These are phyloP conservation scores for Mycena metata DNA, from an alignment of 768 basidiomycete species.

Conservation along the genomic window DNA sequence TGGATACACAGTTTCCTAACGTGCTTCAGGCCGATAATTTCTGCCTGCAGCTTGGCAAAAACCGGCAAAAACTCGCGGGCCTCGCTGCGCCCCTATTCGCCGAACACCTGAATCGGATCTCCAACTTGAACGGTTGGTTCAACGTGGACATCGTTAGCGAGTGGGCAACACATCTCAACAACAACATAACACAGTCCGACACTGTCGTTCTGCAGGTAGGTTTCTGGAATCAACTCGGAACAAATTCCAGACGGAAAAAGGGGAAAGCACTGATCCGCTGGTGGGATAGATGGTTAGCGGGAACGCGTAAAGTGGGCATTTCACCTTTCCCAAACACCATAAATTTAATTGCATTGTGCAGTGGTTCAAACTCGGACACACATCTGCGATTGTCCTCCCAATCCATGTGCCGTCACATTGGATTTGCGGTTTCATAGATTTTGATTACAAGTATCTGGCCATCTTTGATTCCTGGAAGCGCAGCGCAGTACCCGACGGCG, in stretches of 20 bases:
- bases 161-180: constrained; percentile 2
- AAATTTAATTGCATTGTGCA: background rate
- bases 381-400: background rate
- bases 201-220: background rate
- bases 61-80: background rate
- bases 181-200: background rate
- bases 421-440: constrained; percentile 17
- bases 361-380: constrained; percentile 13
- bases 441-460: background rate
- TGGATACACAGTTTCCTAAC: too few species aligned
- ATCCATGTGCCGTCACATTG: constrained; percentile 12
- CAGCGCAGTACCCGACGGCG: background rate
- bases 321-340: too few species aligned
- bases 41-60: background rate
- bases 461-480: constrained; percentile 5
- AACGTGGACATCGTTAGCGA: background rate
- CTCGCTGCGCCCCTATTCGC: background rate
- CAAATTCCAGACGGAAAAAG: background rate
- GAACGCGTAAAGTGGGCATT: background rate
- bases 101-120: background rate
- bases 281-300: background rate
- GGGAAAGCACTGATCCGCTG: background rate
- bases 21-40: constrained; percentile 6
- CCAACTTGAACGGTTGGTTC: background rate
- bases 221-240: background rate